Evolutionary conservation across 179 eudicot genomes (phyloP).

Genomic region (Heliamphora pulchella): DNA sequence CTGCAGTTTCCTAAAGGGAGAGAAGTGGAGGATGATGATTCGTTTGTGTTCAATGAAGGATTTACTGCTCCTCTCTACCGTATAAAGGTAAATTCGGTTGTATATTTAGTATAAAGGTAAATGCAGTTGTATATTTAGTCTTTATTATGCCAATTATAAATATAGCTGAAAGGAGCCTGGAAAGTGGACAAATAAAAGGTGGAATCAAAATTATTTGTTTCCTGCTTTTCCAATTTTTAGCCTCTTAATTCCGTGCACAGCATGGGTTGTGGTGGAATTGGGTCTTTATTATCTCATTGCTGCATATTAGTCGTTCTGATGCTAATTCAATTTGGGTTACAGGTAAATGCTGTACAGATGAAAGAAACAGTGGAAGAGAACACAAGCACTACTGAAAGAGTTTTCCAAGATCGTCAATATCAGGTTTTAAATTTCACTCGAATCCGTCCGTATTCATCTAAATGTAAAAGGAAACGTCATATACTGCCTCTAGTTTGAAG

Average conservation of each 20-base stretch:
- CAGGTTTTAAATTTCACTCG: constrained; percentile 40
- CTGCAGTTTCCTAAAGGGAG: constrained; percentile 86
- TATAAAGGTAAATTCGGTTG: constrained; percentile 50
- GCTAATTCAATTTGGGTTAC: constrained; percentile 22
- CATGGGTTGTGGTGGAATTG: neutral
- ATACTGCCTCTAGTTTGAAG: neutral
- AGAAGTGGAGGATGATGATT: constrained; percentile 85
- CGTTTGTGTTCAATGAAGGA: constrained; percentile 68
- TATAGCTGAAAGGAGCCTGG: neutral
- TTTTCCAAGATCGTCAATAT: constrained; percentile 98
- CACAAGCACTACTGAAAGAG: constrained; percentile 92
- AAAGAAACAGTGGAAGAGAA: constrained; percentile 98
- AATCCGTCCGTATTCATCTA: neutral
- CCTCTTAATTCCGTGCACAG: neutral
- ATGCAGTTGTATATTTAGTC: no score
- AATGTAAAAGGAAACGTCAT: neutral
- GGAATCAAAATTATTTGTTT: neutral
- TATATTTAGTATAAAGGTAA: neutral
- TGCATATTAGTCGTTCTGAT: constrained; percentile 3
- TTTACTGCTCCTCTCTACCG: constrained; percentile 91
- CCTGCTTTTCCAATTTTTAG: neutral
- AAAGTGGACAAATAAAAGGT: neutral
- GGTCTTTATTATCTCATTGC: neutral
- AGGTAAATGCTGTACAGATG: constrained; percentile 99
- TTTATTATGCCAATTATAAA: no score